Percentiles rank a stretch among this genome's conserved stretches.
These are phyloP conservation scores for Solanum lycopersicoides DNA, from an alignment of 257 asterid species.

Conservation along the genomic window DNA sequence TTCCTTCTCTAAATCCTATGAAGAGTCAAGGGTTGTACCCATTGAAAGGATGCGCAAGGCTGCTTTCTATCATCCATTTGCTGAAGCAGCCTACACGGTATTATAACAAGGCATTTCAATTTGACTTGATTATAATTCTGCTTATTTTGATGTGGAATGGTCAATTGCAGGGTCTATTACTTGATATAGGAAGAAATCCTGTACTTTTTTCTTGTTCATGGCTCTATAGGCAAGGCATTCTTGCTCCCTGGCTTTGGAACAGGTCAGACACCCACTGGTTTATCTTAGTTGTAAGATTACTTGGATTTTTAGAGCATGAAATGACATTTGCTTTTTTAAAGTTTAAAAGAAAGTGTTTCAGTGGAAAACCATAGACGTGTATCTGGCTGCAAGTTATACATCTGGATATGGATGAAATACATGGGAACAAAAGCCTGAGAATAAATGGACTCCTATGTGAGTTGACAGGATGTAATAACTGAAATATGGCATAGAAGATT, in stretches of 20 bases:
- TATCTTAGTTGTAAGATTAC: not conserved
- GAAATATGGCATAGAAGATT: not conserved
- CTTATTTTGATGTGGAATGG: not conserved
- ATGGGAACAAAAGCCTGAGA: not conserved
- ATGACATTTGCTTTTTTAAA: not conserved
- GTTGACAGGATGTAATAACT: not conserved
- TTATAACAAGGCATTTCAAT: not conserved
- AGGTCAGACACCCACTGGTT: constrained; percentile 8
- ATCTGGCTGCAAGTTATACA: not conserved
- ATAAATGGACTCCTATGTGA: not conserved
- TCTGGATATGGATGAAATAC: not conserved
- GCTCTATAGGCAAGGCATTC: constrained; percentile 23
- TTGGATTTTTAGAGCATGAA: not conserved
- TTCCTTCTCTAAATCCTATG: not conserved
- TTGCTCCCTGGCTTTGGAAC: constrained; percentile 19
- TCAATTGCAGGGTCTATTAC: constrained; percentile 18
- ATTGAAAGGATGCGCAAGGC: constrained; percentile 9
- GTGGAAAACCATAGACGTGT: not conserved
- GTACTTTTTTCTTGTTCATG: constrained; percentile 16
- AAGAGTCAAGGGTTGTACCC: constrained; percentile 3
- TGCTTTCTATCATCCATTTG: constrained; percentile 19
- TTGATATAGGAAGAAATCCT: constrained; percentile 26
- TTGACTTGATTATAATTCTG: not conserved
- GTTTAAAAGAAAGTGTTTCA: not conserved
- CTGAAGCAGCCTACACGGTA: constrained; percentile 31